These are phyloP conservation scores for Pythium biforme DNA, from an alignment of 352 stramenopile genomes.

Conservation along the genomic window DNA sequence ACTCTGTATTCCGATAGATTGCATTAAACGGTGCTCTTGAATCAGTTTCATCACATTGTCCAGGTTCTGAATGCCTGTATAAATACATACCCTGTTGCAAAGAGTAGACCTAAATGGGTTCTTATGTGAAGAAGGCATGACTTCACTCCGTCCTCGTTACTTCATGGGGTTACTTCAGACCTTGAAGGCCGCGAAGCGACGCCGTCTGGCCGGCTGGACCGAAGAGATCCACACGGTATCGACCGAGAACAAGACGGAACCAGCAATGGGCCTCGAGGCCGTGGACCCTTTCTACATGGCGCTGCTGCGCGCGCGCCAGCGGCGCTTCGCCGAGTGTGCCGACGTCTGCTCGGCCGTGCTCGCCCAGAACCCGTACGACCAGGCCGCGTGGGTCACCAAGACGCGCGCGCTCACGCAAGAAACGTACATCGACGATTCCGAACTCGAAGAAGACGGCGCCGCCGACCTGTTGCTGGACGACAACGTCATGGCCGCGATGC, in stretches of 20 bases:
- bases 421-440: constrained; percentile 91
- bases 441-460: constrained; percentile 90
- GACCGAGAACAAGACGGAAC: too few relatives aligned
- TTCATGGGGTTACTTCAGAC: constrained; percentile 33
- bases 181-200: constrained; percentile 24
- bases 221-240: too few relatives aligned
- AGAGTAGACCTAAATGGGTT: too few relatives aligned
- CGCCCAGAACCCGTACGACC: constrained; percentile 81
- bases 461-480: constrained; percentile 92
- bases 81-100: too few relatives aligned
- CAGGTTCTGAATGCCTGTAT: too few relatives aligned
- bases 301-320: constrained; percentile 69
- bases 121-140: too few relatives aligned
- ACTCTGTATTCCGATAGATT: too few relatives aligned
- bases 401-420: constrained; percentile 85
- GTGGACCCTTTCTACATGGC: constrained; percentile 91
- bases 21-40: too few relatives aligned
- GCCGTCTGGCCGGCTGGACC: neutral
- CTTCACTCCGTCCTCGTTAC: constrained; percentile 2
- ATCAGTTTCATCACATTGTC: too few relatives aligned
- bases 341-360: constrained; percentile 85
- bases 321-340: constrained; percentile 79
- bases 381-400: constrained; percentile 91
- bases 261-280: constrained; percentile 43
- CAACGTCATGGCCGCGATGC: constrained; percentile 88